phyloP scores from a whole-genome alignment of 2,329 filamentous ascomycete genomes.

The Xylariales sp. region DNA sequence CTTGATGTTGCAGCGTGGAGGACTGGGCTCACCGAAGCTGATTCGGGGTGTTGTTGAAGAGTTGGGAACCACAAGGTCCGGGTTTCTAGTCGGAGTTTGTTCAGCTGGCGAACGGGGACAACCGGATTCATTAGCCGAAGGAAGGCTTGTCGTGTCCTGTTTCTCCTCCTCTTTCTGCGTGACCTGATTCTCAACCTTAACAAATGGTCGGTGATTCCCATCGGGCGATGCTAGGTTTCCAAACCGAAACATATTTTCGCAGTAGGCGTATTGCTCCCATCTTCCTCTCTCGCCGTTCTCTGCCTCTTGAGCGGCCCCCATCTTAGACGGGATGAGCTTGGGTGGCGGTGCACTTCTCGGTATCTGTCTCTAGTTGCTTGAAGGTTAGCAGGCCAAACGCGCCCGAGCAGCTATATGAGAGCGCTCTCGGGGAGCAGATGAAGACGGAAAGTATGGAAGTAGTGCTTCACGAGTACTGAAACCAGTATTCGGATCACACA shows the following conservation, averaged over 20 bases:
- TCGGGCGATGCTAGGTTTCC: slow-evolving; percentile 2
- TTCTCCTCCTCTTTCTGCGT: background rate
- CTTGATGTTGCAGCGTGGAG: background rate
- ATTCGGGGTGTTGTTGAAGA: background rate
- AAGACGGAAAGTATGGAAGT: background rate
- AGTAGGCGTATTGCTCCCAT: slow-evolving; percentile 30
- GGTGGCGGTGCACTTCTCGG: slow-evolving; percentile 3
- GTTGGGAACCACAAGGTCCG: background rate
- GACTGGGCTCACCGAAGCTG: slow-evolving; percentile 22
- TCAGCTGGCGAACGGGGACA: background rate
- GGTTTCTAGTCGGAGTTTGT: background rate
- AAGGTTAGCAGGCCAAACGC: background rate
- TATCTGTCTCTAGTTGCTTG: background rate
- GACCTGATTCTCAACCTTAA: background rate
- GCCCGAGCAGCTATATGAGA: too few species aligned
- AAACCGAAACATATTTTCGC: slow-evolving; percentile 16
- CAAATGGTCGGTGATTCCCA: background rate
- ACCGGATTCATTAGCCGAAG: background rate
- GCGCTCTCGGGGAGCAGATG: too few species aligned
- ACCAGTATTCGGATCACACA: background rate
- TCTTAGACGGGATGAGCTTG: background rate
- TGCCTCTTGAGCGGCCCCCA: slow-evolving; percentile 1
- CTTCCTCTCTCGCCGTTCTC: background rate
- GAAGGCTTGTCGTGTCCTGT: background rate
- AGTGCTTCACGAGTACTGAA: too few species aligned